Evolutionary conservation across 495 filamentous ascomycete species (phyloP), one percentile per base, ranked within the genome.

Genomic region (Penicillium manginii): DNA sequence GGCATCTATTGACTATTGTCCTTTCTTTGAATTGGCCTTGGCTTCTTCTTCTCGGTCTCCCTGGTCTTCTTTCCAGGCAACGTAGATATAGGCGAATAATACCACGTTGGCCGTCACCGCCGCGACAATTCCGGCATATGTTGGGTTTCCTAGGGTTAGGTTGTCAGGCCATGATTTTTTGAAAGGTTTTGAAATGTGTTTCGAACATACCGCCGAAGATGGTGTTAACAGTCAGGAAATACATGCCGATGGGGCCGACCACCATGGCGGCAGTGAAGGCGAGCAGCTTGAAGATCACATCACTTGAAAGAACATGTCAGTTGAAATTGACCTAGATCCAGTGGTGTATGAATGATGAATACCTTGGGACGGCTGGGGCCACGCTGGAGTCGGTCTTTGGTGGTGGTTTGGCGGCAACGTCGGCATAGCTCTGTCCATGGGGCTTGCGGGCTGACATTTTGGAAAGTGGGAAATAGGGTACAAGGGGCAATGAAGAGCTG

Each of bases 221-320:
- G 1, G 74, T 83, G 64, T 91, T 83, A 18, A 94, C 75, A 0
- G 89, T 90, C 40, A 92, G 50, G 71, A 92, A 98, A 74, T 98
- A 98, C 46, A 87, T 88, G 26, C 88, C 88, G 58, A 98, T 87
- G 26, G 94, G 94, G 32, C 86, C 76, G 4, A 85, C 81, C 43
- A 97, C 82, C 94, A 98, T 98, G 61, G 91, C 94, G 14, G 91
- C 79, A 7, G 93, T 94, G 75, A 97, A 97, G 53, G 83, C 86
- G 8, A 97, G 80, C 8, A 99, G 83, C 74, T 97, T 98, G 57
- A 86, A 76, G 53, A 99, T 96, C 51, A 97, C 91, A 66, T 87
- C 77, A 37, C 94, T 98, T 29, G 57, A 11, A 26, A 37, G 32
- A 31, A 58, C 11, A 47, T 15, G n/a, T 54, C 39, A 32, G 42